Percentiles rank a stretch among this genome's conserved stretches.
Evolutionary conservation across 1,284 basidiomycete genomes (phyloP).

Genomic region (Ustilago cynodontis): DNA sequence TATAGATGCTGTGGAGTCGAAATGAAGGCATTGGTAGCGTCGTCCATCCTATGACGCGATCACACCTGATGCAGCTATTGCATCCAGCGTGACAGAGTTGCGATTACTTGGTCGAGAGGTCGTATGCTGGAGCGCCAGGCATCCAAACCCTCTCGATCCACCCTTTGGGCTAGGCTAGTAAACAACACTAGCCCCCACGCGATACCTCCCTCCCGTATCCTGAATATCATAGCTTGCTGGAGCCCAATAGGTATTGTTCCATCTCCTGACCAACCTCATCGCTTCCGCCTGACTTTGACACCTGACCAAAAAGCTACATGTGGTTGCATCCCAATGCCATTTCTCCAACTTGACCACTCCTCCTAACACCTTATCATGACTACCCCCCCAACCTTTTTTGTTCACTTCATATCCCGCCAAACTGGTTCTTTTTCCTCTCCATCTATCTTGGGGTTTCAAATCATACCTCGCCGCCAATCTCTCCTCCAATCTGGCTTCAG

Average conservation of each 20-base stretch:
- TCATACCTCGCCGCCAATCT: constrained; percentile 49
- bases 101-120: too few species aligned
- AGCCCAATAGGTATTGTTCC: constrained; percentile 58
- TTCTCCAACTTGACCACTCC: constrained; percentile 35
- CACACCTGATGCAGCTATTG: too few species aligned
- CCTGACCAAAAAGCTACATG: constrained; percentile 38
- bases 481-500: constrained; percentile 49
- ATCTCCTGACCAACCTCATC: constrained; percentile 52
- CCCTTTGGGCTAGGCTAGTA: constrained; percentile 29
- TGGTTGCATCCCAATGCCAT: constrained; percentile 38
- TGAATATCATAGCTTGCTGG: constrained; percentile 55
- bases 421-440: constrained; percentile 27
- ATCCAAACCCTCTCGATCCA: too few species aligned
- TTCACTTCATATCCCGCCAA: constrained; percentile 15
- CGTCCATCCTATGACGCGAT: too few species aligned
- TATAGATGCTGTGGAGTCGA: background rate
- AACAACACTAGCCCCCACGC: constrained; percentile 53
- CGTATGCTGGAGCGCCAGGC: too few species aligned
- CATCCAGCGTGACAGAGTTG: too few species aligned
- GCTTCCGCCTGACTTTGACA: constrained; percentile 49
- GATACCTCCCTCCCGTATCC: constrained; percentile 54
- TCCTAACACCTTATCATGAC: constrained; percentile 39
- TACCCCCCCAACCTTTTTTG: constrained; percentile 31
- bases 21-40: background rate
- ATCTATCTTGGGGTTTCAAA: constrained; percentile 36